Conservation (phyloP, 2,329 filamentous ascomycete genomes). For the Pseudogymnoascus sp. region DNA sequence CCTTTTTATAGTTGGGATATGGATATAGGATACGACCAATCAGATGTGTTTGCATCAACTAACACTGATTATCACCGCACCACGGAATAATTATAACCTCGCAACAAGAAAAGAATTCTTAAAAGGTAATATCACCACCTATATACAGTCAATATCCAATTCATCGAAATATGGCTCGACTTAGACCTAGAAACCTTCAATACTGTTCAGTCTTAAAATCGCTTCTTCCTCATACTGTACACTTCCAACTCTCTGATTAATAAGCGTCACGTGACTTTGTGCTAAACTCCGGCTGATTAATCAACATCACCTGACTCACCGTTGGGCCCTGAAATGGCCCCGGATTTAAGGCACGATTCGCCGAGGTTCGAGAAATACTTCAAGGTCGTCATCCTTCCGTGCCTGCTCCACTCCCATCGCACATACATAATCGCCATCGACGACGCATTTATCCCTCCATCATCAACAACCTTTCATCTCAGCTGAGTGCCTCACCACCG, state of each 20-base stretch:
- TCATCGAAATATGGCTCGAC: not conserved
- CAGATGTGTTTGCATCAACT: not conserved
- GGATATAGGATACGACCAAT: not conserved
- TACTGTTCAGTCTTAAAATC: not conserved
- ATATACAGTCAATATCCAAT: not conserved
- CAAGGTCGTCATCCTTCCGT: constrained; percentile 4
- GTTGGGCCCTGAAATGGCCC: not conserved
- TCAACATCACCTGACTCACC: not conserved
- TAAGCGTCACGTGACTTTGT: not conserved
- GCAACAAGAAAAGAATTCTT: not conserved
- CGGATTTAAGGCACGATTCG: constrained; percentile 2
- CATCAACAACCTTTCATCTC: not conserved
- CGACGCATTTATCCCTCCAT: not conserved
- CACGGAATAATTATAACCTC: not conserved
- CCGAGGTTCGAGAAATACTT: constrained; percentile 5
- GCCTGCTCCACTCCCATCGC: not conserved
- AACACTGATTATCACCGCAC: not conserved
- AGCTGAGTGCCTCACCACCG: constrained; percentile 6
- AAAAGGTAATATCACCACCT: not conserved
- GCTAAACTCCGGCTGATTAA: not conserved
- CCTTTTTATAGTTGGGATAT: not conserved
- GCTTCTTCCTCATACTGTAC: not conserved
- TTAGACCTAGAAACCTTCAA: not conserved
- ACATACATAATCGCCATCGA: constrained; percentile 1
- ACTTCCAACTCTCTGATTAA: not conserved